A percentile compares a stretch with the other conserved stretches of the same genome.
These are phyloP conservation scores for Saposhnikovia divaricata DNA, from an alignment of 129 eudicot species.

Conservation along the genomic window DNA sequence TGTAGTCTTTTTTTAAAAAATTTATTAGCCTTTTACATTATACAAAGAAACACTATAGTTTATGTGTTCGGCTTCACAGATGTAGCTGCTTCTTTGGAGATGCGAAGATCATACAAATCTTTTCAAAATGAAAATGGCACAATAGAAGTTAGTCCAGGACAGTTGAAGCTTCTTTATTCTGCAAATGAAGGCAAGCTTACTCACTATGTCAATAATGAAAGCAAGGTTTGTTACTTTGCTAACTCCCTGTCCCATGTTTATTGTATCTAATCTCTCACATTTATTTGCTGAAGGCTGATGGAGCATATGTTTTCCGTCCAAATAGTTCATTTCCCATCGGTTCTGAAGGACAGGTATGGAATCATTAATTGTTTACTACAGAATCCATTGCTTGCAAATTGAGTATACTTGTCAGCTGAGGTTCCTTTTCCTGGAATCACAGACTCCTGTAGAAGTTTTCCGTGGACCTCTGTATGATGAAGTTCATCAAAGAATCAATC, in stretches of 20 bases:
- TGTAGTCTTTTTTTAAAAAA: neutral
- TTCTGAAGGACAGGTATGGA: slow-evolving; percentile 40
- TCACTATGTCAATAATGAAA: slow-evolving; percentile 53
- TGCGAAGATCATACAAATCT: slow-evolving; percentile 24
- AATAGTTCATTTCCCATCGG: slow-evolving; percentile 49
- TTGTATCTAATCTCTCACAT: neutral
- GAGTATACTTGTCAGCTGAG: slow-evolving; percentile 1
- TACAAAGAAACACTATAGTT: neutral
- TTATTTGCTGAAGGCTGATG: slow-evolving; percentile 64
- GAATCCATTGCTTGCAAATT: neutral
- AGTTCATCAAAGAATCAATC: slow-evolving; percentile 77
- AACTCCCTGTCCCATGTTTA: neutral
- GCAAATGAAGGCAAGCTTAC: slow-evolving; percentile 56
- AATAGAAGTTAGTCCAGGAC: slow-evolving; percentile 65
- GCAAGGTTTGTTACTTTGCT: slow-evolving; percentile 40
- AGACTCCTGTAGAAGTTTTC: slow-evolving; percentile 58
- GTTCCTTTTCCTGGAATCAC: slow-evolving; percentile 16
- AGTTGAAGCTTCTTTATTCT: slow-evolving; percentile 70
- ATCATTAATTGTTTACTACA: slow-evolving; percentile 5
- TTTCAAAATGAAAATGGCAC: slow-evolving; percentile 34
- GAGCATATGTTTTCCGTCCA: too few species aligned
- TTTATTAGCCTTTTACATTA: neutral
- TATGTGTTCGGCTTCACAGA: neutral
- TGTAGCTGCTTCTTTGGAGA: slow-evolving; percentile 48
- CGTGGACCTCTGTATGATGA: slow-evolving; percentile 75